Evolutionary conservation across 2,329 filamentous ascomycete species (phyloP), one percentile per base, ranked within the genome.

Genomic region (Thermoascus crustaceus): DNA sequence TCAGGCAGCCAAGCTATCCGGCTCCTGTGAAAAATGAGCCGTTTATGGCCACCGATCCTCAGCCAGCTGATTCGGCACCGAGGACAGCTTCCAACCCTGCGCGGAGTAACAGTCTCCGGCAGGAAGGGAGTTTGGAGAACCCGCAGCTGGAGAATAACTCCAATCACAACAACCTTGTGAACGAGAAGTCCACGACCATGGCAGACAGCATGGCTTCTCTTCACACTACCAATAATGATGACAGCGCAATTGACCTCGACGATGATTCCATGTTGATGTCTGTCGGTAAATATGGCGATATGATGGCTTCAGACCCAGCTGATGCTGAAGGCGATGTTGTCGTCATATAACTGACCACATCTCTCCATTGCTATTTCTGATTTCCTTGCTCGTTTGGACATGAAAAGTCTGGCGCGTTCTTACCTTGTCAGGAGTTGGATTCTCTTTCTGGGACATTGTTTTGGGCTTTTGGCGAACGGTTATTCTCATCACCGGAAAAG

Each of bases 191-290:
- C 52, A 37, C 57, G 3, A 56, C 67, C 30, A 67, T 70, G 16
- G 50, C 66, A 39, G 69, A 71, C 38, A 62, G 64, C 26, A 46
- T 53, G 11, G 33, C 49, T 7, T 46, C 38, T 17, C 55, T 61
- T 32, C 53, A 56, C 42, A 46, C 48, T 5, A 45, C 53, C 10
- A 61, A 59, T 39, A 61, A 80, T 41, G 82, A 86, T 46, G 82
- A 86, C 46, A 86, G 82, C 49, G 82, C 80, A 1, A 86, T 86
- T 41, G 80, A 80, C 19, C 80, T 86, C 48, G 64, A 64, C 27
- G 60, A 65, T 18, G 63, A 66, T 34, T 60, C 63, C 4, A 59
- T 63, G 46, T 43, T 64, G 37, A 58, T 64, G 32, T 54, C 55
- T 5, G 59, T 61, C 35, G 58, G 57, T 36, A 66, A 67, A 52